These are phyloP conservation scores for Ehretia macrophylla DNA, from an alignment of 257 asterid genomes.

Conservation along the genomic window DNA sequence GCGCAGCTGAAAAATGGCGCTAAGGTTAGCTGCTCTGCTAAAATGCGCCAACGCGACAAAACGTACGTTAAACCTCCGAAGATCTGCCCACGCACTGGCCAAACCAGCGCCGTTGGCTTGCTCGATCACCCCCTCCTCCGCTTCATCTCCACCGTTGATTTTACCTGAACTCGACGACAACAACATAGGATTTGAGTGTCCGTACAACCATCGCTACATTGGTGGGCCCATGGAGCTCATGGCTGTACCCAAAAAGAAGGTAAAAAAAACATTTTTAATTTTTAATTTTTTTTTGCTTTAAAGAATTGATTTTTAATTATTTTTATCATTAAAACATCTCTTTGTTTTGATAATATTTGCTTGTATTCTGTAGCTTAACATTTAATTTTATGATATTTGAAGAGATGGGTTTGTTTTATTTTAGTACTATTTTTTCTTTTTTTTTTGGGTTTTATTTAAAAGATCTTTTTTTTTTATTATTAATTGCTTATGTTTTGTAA, in stretches of 20 bases:
- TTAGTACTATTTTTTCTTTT: too few species aligned
- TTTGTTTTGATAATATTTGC: too few species aligned
- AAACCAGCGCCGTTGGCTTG: slow-evolving; percentile 45
- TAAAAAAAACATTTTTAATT: slow-evolving; percentile 48
- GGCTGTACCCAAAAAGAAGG: slow-evolving; percentile 91
- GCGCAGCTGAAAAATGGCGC: too few species aligned
- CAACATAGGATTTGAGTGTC: slow-evolving; percentile 22
- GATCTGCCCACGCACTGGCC: slow-evolving; percentile 41
- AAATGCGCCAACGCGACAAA: slow-evolving; percentile 6
- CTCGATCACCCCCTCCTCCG: slow-evolving; percentile 21
- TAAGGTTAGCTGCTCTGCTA: too few species aligned
- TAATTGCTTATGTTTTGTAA: too few species aligned
- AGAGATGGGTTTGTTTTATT: too few species aligned
- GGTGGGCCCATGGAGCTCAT: slow-evolving; percentile 66
- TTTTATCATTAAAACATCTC: too few species aligned
- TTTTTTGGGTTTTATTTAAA: too few species aligned
- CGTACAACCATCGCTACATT: slow-evolving; percentile 28
- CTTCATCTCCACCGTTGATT: slow-evolving; percentile 38
- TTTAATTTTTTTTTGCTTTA: neutral
- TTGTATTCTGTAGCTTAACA: too few species aligned
- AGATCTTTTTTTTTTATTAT: too few species aligned
- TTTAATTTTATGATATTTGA: too few species aligned
- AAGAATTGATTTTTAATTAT: neutral
- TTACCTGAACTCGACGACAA: slow-evolving; percentile 43
- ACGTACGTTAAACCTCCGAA: slow-evolving; percentile 33